A percentile compares a stretch with the other conserved stretches of the same genome.
Conservation (phyloP, 2,329 filamentous ascomycete species). For the Fusarium verrucosum region DNA sequence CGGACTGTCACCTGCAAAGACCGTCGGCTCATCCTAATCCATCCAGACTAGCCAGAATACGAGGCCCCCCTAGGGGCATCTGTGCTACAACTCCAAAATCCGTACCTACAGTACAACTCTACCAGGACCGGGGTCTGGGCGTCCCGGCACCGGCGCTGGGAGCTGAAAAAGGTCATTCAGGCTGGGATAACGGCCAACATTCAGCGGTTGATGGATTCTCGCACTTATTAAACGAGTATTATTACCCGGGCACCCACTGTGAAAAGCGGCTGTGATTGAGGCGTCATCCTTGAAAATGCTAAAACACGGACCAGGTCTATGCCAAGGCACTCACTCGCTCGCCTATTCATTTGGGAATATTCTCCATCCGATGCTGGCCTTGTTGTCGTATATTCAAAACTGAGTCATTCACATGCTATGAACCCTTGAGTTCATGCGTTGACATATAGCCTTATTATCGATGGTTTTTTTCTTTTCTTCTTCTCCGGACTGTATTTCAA, state of each 20-base stretch:
- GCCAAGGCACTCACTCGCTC: slow-evolving; percentile 16
- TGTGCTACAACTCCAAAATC: not conserved
- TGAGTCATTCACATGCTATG: slow-evolving; percentile 11
- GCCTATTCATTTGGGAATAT: not conserved
- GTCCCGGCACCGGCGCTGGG: slow-evolving; percentile 26
- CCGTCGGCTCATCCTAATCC: slow-evolving; percentile 23
- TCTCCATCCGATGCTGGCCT: slow-evolving; percentile 14
- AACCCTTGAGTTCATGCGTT: slow-evolving; percentile 35
- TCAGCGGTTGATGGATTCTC: slow-evolving; percentile 10
- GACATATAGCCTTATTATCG: not conserved
- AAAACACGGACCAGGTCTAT: slow-evolving; percentile 18
- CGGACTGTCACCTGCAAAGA: slow-evolving; percentile 40
- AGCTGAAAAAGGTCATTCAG: slow-evolving; percentile 38
- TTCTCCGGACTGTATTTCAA: not conserved
- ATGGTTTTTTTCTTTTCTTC: not conserved
- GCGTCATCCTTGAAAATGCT: slow-evolving; percentile 8
- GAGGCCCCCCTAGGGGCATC: slow-evolving; percentile 31
- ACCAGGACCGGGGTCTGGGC: slow-evolving; percentile 5
- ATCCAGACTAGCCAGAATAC: too few relatives aligned
- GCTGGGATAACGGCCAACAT: slow-evolving; percentile 10
- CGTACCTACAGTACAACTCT: slow-evolving; percentile 1
- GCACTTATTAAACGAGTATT: slow-evolving; percentile 27
- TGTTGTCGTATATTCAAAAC: slow-evolving; percentile 11
- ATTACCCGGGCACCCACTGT: slow-evolving; percentile 26
- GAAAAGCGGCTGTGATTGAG: slow-evolving; percentile 10